phyloP scores from a whole-genome alignment of 2,329 filamentous ascomycete species.

The Dactylellina haptotyla region DNA sequence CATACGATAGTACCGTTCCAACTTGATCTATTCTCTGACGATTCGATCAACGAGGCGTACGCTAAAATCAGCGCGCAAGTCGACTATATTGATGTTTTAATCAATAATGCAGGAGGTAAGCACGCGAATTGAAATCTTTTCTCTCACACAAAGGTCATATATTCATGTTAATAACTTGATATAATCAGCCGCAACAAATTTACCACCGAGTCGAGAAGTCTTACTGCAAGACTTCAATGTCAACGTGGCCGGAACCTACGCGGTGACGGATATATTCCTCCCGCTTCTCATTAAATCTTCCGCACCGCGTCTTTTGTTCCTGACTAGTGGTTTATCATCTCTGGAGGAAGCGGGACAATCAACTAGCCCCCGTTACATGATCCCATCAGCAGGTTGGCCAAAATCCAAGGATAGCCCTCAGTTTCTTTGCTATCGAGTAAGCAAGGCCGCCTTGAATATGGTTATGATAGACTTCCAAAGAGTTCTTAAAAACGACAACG shows the following conservation, averaged over 20 bases:
- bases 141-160: not conserved
- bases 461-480: slow-evolving; percentile 64
- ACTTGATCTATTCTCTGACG: slow-evolving; percentile 60
- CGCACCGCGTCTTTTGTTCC: slow-evolving; percentile 66
- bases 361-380: slow-evolving; percentile 31
- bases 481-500: slow-evolving; percentile 64
- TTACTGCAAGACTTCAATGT: slow-evolving; percentile 66
- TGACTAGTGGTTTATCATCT: slow-evolving; percentile 63
- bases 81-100: slow-evolving; percentile 60
- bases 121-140: not conserved
- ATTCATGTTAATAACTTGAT: not conserved
- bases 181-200: slow-evolving; percentile 10
- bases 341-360: slow-evolving; percentile 58
- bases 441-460: slow-evolving; percentile 66
- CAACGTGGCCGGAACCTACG: slow-evolving; percentile 66
- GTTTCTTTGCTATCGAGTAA: slow-evolving; percentile 61
- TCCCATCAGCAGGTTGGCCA: slow-evolving; percentile 62
- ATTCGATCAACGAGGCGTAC: slow-evolving; percentile 59
- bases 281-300: slow-evolving; percentile 65
- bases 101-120: slow-evolving; percentile 60
- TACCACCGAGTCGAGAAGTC: slow-evolving; percentile 60
- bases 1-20: slow-evolving; percentile 38
- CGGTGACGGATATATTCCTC: slow-evolving; percentile 62
- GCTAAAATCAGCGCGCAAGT: slow-evolving; percentile 57
- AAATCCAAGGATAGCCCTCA: slow-evolving; percentile 58